Percentiles rank a stretch among this genome's conserved stretches.
Evolutionary conservation across 2,329 filamentous ascomycete species (phyloP).

Genomic region (Cladosporium velox): DNA sequence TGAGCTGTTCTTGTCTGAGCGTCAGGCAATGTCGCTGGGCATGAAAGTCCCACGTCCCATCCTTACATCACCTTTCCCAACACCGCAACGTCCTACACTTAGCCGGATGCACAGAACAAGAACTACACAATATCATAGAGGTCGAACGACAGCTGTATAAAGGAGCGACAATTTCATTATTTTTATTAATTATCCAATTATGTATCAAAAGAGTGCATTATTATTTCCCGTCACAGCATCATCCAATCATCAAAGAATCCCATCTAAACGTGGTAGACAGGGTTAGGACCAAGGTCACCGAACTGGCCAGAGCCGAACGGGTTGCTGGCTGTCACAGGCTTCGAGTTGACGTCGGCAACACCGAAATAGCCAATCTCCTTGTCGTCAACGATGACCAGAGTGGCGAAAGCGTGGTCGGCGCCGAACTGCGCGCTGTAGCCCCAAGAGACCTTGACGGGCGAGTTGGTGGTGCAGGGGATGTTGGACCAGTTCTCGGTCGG

Average conservation of each 20-base stretch:
- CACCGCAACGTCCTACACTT: neutral
- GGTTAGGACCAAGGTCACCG: conserved; percentile 22
- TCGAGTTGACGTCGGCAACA: conserved; percentile 19
- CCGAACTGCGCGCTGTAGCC: conserved; percentile 22
- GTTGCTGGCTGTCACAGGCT: conserved; percentile 15
- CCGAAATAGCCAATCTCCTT: conserved; percentile 23
- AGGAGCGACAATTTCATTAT: neutral
- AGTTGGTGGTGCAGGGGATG: conserved; percentile 18
- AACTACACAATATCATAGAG: neutral
- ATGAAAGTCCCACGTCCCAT: neutral
- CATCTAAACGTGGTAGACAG: conserved; percentile 22
- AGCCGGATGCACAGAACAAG: neutral
- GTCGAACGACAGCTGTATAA: neutral
- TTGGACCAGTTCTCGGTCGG: conserved; percentile 15
- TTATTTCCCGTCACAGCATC: neutral
- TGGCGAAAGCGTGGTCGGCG: conserved; percentile 21
- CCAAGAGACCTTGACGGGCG: conserved; percentile 20
- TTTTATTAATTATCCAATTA: neutral
- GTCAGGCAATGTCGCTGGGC: neutral
- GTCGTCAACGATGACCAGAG: conserved; percentile 23
- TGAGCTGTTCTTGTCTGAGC: neutral
- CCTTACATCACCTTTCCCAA: neutral
- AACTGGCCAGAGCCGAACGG: conserved; percentile 21
- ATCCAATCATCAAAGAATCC: neutral
- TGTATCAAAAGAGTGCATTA: neutral